Evolutionary conservation across 2,329 filamentous ascomycete genomes (phyloP).

Genomic region (Chrysoporthe deuterocubensis): DNA sequence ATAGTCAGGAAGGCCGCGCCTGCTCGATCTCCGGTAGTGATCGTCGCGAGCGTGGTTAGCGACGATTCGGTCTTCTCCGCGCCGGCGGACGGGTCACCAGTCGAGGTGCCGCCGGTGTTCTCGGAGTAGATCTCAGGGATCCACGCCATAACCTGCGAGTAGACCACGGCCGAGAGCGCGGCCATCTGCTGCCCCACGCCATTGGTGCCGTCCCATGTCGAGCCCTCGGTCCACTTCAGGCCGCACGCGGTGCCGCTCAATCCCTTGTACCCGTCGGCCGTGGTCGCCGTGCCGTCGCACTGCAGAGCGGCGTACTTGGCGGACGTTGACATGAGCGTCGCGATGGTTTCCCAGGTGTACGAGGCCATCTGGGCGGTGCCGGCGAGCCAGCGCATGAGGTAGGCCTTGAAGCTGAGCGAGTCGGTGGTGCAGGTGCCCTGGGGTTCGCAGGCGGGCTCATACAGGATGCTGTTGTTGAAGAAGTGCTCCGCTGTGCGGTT

Average conservation of each 20-base stretch:
- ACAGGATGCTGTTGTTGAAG: slow-evolving; percentile 60
- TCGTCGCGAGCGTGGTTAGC: slow-evolving; percentile 20
- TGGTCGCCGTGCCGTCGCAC: slow-evolving; percentile 37
- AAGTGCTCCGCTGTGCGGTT: slow-evolving; percentile 54
- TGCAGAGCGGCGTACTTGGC: slow-evolving; percentile 44
- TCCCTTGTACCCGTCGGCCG: slow-evolving; percentile 38
- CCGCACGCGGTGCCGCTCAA: slow-evolving; percentile 48
- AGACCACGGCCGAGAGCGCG: slow-evolving; percentile 47
- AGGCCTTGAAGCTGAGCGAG: slow-evolving; percentile 62
- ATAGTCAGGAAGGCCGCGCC: slow-evolving; percentile 27
- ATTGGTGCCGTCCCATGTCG: slow-evolving; percentile 46
- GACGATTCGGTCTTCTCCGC: slow-evolving; percentile 21
- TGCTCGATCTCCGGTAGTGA: slow-evolving; percentile 23
- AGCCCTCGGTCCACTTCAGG: slow-evolving; percentile 47
- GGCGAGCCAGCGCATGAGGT: slow-evolving; percentile 56
- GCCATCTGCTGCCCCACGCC: slow-evolving; percentile 54
- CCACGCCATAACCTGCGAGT: slow-evolving; percentile 39
- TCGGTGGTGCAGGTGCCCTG: slow-evolving; percentile 54
- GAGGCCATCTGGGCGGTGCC: slow-evolving; percentile 44
- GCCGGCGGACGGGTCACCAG: slow-evolving; percentile 21
- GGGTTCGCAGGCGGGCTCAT: slow-evolving; percentile 58
- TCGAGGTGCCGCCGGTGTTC: slow-evolving; percentile 18
- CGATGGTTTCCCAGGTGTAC: slow-evolving; percentile 40
- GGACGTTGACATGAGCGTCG: slow-evolving; percentile 41
- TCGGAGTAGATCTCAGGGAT: slow-evolving; percentile 29